phyloP scores from a whole-genome alignment of 495 filamentous ascomycete genomes.

The Talaromyces ruber region DNA sequence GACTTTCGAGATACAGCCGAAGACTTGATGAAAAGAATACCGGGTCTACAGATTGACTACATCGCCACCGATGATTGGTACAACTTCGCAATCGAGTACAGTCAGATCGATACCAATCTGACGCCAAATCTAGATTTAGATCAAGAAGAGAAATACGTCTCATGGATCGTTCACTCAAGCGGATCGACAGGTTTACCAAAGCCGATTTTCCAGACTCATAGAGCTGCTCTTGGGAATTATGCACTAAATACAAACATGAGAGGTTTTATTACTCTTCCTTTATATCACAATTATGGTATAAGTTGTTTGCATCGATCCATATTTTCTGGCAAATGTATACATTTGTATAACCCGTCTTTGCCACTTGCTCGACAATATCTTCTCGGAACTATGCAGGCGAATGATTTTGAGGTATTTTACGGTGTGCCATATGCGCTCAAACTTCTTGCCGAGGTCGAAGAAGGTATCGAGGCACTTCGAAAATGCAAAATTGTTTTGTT shows the following conservation, averaged over 20 bases:
- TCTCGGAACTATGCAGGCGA: conserved; percentile 25
- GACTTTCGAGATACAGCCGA: conserved; percentile 16
- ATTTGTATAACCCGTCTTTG: conserved; percentile 35
- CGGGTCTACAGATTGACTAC: conserved; percentile 6
- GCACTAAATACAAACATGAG: conserved; percentile 26
- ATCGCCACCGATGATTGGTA: conserved; percentile 13
- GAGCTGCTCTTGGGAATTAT: conserved; percentile 29
- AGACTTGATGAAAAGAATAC: conserved; percentile 15
- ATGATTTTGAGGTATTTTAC: conserved; percentile 32
- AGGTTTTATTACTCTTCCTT: conserved; percentile 43
- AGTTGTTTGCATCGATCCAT: conserved; percentile 39
- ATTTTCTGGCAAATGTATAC: conserved; percentile 27
- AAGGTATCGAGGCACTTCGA: conserved; percentile 27
- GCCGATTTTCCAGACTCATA: conserved; percentile 33
- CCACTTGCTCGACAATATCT: conserved; percentile 33
- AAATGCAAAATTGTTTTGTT: conserved; percentile 37
- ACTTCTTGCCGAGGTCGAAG: conserved; percentile 32
- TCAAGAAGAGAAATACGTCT: conserved; percentile 15
- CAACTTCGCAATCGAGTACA: conserved; percentile 9
- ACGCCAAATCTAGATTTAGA: conserved; percentile 13
- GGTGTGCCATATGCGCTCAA: conserved; percentile 42
- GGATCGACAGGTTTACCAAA: conserved; percentile 33
- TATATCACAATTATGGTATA: conserved; percentile 45
- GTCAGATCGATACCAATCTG: conserved; percentile 6
- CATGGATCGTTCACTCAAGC: conserved; percentile 38